phyloP scores from a whole-genome alignment of 75 land plant genomes.

The Pseudotsuga menziesii region DNA sequence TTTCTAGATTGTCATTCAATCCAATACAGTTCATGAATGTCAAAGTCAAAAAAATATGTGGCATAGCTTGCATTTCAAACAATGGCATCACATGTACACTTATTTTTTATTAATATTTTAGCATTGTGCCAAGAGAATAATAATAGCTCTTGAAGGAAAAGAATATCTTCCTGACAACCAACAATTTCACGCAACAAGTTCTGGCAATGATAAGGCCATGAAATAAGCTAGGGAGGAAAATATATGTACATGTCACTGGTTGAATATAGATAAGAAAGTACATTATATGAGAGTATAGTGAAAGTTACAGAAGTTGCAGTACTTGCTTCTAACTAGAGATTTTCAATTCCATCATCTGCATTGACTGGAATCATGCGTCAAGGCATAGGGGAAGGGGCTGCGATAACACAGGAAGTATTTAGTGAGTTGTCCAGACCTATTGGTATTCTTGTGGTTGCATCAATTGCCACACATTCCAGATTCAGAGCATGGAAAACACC shows the following conservation, averaged over 20 bases:
- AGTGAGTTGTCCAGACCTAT: slow-evolving; percentile 18
- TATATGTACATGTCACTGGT: slow-evolving; percentile 51
- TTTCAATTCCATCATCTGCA: slow-evolving; percentile 16
- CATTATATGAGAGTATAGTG: slow-evolving; percentile 71
- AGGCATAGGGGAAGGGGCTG: slow-evolving; percentile 57
- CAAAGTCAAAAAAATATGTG: neutral
- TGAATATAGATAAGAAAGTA: slow-evolving; percentile 67
- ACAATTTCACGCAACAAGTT: slow-evolving; percentile 70
- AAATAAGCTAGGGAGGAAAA: slow-evolving; percentile 77
- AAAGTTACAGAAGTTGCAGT: slow-evolving; percentile 40
- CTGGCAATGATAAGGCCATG: slow-evolving; percentile 68
- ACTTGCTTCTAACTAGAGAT: slow-evolving; percentile 20
- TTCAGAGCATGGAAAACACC: slow-evolving; percentile 56
- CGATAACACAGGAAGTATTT: slow-evolving; percentile 59
- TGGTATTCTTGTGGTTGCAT: slow-evolving; percentile 22
- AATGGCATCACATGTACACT: neutral
- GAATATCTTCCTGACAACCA: slow-evolving; percentile 65
- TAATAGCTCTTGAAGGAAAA: slow-evolving; percentile 82
- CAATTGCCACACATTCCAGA: slow-evolving; percentile 51
- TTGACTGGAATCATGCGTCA: slow-evolving; percentile 52
- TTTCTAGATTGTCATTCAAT: no score
- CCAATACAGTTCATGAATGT: no score
- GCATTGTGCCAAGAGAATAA: neutral
- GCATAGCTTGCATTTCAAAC: neutral
- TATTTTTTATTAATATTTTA: neutral